A percentile compares a stretch with the other conserved stretches of the same genome.
These are phyloP conservation scores for Austroboletus niveus DNA, from an alignment of 1,284 basidiomycete genomes.

Conservation along the genomic window DNA sequence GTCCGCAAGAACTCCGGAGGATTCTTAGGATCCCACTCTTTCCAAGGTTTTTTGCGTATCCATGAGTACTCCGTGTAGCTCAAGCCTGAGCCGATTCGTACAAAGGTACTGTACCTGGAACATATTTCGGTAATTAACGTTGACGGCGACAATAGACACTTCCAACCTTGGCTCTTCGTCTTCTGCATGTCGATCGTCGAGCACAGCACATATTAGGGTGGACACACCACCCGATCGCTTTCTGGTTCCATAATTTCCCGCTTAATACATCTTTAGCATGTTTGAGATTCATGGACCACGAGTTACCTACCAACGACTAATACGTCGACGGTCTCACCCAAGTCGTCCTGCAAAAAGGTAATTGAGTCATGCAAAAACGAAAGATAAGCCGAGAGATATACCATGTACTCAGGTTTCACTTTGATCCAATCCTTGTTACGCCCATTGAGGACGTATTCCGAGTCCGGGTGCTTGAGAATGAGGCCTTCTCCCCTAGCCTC, in stretches of 20 bases:
- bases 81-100: conserved; percentile 84
- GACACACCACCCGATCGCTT: conserved; percentile 79
- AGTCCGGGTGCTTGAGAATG: conserved; percentile 82
- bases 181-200: conserved; percentile 60
- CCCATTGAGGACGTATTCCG: conserved; percentile 80
- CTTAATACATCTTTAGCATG: conserved; percentile 34
- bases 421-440: conserved; percentile 92
- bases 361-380: not conserved
- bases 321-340: conserved; percentile 88
- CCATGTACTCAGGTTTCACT: conserved; percentile 93
- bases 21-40: conserved; percentile 62
- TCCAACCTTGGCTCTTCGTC: conserved; percentile 63
- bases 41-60: conserved; percentile 76
- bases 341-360: conserved; percentile 61
- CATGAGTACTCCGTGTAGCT: conserved; percentile 82
- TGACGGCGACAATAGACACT: not conserved
- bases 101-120: conserved; percentile 73
- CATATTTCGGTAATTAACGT: not conserved
- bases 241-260: conserved; percentile 71
- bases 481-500: conserved; percentile 85
- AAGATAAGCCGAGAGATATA: conserved; percentile 31
- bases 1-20: conserved; percentile 63
- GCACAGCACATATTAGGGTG: conserved; percentile 72
- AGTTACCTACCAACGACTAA: conserved; percentile 73
- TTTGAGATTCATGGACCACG: not conserved